These are phyloP conservation scores for Erodium moschatum DNA, from an alignment of 441 rosid genomes.

Conservation along the genomic window DNA sequence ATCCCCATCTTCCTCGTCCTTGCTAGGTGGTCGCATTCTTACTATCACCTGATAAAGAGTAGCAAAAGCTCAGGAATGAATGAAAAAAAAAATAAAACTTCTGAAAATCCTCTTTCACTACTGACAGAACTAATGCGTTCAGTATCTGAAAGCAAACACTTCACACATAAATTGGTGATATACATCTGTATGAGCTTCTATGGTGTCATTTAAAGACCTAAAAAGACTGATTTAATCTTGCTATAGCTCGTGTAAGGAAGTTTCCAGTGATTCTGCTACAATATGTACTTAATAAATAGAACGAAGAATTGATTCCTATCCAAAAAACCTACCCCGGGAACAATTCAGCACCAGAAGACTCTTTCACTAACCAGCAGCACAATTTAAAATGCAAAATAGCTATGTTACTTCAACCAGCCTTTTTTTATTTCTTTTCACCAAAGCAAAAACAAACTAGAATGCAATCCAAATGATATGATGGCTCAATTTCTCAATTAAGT, in stretches of 20 bases:
- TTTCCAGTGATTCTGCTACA: neutral
- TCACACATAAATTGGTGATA: neutral
- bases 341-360: conserved; percentile 6
- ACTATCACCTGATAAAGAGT: conserved; percentile 54
- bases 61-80: neutral
- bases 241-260: neutral
- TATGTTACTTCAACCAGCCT: neutral
- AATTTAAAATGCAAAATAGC: neutral
- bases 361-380: neutral
- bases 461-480: neutral
- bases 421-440: neutral
- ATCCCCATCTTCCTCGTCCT: conserved; percentile 65
- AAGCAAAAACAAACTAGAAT: neutral
- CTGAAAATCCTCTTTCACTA: neutral
- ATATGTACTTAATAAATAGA: neutral
- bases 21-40: conserved; percentile 71
- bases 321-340: neutral
- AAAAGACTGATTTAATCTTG: neutral
- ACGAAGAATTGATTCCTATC: neutral
- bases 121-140: neutral
- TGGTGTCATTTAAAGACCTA: neutral
- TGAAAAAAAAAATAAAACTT: neutral
- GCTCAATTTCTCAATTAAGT: neutral
- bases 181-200: neutral
- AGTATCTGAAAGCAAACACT: neutral